Percentiles rank a stretch among this genome's conserved stretches.
phyloP scores from a whole-genome alignment of 371 early-diverging fungal genomes.

The Synchytrium microbalum region DNA sequence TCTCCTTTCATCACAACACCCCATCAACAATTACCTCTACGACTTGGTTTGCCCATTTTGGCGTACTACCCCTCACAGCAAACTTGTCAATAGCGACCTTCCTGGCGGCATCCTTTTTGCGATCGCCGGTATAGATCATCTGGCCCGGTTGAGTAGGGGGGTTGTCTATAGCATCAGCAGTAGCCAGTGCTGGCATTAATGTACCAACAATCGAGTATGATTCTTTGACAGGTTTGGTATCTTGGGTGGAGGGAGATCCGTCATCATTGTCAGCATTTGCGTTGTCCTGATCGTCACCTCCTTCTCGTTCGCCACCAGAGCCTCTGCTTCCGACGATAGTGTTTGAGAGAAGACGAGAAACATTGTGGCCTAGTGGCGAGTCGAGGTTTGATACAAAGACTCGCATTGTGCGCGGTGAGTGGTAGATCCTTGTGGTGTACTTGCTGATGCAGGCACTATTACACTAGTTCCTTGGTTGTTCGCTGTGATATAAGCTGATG shows the following conservation, averaged over 20 bases:
- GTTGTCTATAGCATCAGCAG: constrained; percentile 9
- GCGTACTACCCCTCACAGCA: constrained; percentile 26
- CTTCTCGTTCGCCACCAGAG: constrained; percentile 31
- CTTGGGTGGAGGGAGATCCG: constrained; percentile 7
- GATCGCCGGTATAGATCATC: constrained; percentile 39
- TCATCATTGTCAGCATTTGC: constrained; percentile 9
- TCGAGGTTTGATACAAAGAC: constrained; percentile 40
- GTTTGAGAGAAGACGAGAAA: constrained; percentile 31
- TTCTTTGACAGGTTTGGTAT: constrained; percentile 19
- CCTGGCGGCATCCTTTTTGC: constrained; percentile 34
- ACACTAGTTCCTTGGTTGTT: too few species aligned
- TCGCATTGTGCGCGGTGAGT: too few species aligned
- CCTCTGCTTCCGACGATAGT: constrained; percentile 35
- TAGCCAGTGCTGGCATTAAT: constrained; percentile 2
- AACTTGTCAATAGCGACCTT: constrained; percentile 42
- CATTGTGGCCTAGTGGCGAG: constrained; percentile 37
- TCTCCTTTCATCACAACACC: neutral
- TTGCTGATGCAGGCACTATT: too few species aligned
- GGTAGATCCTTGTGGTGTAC: too few species aligned
- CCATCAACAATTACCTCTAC: constrained; percentile 16
- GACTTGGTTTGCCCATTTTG: constrained; percentile 30
- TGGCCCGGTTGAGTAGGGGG: constrained; percentile 18
- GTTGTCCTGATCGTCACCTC: constrained; percentile 13
- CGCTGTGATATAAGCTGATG: too few species aligned
- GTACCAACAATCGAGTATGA: constrained; percentile 27